phyloP scores from a whole-genome alignment of 108 stramenopile genomes.

The Nitzschia sp. region DNA sequence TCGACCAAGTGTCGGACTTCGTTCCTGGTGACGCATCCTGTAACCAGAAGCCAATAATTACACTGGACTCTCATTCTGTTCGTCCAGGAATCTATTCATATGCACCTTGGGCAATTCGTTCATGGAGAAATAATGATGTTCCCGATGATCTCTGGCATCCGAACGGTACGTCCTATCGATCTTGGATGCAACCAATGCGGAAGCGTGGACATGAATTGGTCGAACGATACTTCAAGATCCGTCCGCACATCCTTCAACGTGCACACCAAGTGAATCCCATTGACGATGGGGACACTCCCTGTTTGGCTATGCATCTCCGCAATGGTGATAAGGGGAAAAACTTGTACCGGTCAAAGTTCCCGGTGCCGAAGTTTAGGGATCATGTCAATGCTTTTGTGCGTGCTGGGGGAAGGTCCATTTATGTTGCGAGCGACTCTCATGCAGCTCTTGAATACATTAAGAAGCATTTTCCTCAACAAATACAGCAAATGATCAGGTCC shows the following conservation, averaged over 20 bases:
- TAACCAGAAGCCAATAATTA: constrained; percentile 23
- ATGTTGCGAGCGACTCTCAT: constrained; percentile 40
- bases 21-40: constrained; percentile 34
- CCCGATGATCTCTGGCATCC: constrained; percentile 33
- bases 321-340: constrained; percentile 43
- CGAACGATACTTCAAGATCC: constrained; percentile 28
- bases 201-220: constrained; percentile 16
- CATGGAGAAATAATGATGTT: constrained; percentile 41
- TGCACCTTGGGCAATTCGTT: constrained; percentile 29
- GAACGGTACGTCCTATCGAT: constrained; percentile 1
- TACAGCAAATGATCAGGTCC: constrained; percentile 17
- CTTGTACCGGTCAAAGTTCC: constrained; percentile 21
- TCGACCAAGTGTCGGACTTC: constrained; percentile 36
- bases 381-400: constrained; percentile 34
- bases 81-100: constrained; percentile 19
- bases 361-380: constrained; percentile 19
- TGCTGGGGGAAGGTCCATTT: constrained; percentile 37
- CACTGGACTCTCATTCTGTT: constrained; percentile 14
- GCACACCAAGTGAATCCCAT: constrained; percentile 31
- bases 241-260: constrained; percentile 18
- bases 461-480: constrained; percentile 9
- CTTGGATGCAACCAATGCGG: constrained; percentile 26
- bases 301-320: constrained; percentile 41
- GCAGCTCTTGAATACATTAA: constrained; percentile 24
- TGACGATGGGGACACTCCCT: constrained; percentile 6